Percentiles rank a stretch among this genome's conserved stretches.
Evolutionary conservation across 305 asterid genomes (phyloP).

Genomic region (Solanum hybrid): DNA sequence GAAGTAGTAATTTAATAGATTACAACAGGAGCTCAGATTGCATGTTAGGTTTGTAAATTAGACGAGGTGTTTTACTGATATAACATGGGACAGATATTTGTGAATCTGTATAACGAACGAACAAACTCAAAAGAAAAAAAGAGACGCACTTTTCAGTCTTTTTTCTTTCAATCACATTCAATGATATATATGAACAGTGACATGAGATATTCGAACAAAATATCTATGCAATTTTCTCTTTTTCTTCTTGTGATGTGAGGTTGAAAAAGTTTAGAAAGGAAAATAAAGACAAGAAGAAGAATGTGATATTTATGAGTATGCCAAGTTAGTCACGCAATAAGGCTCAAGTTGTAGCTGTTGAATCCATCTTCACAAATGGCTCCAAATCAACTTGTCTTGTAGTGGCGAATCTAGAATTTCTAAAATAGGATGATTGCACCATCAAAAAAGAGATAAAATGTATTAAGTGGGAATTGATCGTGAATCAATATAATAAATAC

Average conservation of each 20-base stretch:
- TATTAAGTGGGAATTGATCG: background rate
- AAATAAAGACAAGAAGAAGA: background rate
- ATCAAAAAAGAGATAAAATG: too few species aligned
- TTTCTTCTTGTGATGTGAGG: background rate
- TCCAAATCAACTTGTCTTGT: background rate
- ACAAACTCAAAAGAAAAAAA: background rate
- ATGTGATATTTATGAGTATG: conserved; percentile 42
- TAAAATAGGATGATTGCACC: background rate
- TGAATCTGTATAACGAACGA: background rate
- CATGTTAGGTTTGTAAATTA: background rate
- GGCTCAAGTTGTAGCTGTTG: background rate
- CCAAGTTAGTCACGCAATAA: conserved; percentile 29
- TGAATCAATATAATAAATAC: too few species aligned
- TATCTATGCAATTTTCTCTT: background rate
- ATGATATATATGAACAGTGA: background rate
- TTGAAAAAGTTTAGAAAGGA: background rate
- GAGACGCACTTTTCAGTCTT: background rate
- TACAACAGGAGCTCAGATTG: background rate
- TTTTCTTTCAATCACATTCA: background rate
- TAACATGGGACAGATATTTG: background rate
- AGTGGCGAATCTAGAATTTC: background rate
- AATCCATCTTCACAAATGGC: background rate
- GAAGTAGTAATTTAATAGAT: background rate
- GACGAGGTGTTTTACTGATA: background rate
- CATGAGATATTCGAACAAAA: background rate